Base-by-base conservation (phyloP, 2,329 filamentous ascomycete genomes). In the Fusarium nanum region DNA sequence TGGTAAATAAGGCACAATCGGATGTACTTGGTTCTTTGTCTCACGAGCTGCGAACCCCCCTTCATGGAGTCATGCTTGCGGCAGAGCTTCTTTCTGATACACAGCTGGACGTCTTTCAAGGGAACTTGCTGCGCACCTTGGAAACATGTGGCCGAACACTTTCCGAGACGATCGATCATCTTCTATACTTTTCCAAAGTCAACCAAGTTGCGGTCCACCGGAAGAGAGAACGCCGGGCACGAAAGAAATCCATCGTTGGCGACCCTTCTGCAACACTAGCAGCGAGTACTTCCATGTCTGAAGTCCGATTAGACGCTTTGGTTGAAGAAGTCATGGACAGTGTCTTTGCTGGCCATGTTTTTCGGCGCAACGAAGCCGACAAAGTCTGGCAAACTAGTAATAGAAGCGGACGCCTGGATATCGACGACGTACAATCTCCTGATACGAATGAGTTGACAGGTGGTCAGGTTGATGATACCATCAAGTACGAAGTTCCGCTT, bases 21-120 rank as follows among this genome's bases (percentile, higher is more conserved):
- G 87, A 89, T 57, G 85, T 89, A 48, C 83, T 91, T 22, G 85
- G 86, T 2, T 89, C 85, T 4, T 84, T 91, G 14, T 88, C 85
- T 9, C 88, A 91, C 72, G 88, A 91, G 72, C 78, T 90, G 23
- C 82, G 88, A 7, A 88, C 85, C 6, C 88, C 88, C 0, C 77
- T 91, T 2, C 88, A 91, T 64, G 88, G 88, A 5, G 84, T 90
- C 44, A 78, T 90, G 0, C 84, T 86, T 1, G 86, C 80, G 61
- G 81, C 82, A 1, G 86, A 88, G 69, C 76, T 88, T n/a, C 72
- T 89, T 2, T 80, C 82, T 12, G 85, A 88, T n/a, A 86, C 85
- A 0, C 66, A 77, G 0, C 76, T 88, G 44, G 80, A 81, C 52
- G 79, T 81, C 6, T 80, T 82, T 14, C 86, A 88, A 66, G 78